A percentile compares a stretch with the other conserved stretches of the same genome.
Evolutionary conservation across 352 stramenopile genomes (phyloP).

Genomic region (Phytophthora cactorum): DNA sequence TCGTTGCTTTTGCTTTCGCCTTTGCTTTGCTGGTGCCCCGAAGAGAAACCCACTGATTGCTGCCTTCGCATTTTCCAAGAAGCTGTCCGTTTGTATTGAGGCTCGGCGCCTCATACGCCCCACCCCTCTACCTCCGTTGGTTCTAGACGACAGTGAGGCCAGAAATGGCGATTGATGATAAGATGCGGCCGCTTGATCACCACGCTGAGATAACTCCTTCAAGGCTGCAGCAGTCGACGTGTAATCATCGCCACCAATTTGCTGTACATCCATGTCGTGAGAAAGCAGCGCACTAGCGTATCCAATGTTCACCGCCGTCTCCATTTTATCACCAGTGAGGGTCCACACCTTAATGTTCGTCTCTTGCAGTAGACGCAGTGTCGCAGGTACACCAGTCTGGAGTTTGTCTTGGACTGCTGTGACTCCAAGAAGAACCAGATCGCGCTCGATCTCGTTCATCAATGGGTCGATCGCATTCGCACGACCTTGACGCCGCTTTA

Average conservation of each 20-base stretch:
- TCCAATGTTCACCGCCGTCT: conserved; percentile 96
- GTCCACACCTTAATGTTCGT: conserved; percentile 96
- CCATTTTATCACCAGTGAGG: conserved; percentile 95
- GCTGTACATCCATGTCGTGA: conserved; percentile 79
- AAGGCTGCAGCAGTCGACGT: conserved; percentile 55
- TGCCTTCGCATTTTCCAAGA: conserved; percentile 31
- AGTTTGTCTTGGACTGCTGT: conserved; percentile 95
- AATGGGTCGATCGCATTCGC: conserved; percentile 76
- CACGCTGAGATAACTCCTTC: conserved; percentile 51
- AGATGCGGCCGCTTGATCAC: conserved; percentile 13
- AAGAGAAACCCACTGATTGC: conserved; percentile 26
- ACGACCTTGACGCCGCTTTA: conserved; percentile 68
- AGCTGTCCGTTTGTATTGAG: conserved; percentile 21
- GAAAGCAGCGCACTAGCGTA: conserved; percentile 89
- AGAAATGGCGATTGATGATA: conserved; percentile 17
- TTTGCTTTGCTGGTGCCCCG: conserved; percentile 17
- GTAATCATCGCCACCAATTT: conserved; percentile 68
- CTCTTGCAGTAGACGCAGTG: conserved; percentile 82
- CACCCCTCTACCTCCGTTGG: conserved; percentile 3
- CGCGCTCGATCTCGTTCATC: conserved; percentile 85
- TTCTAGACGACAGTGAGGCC: conserved; percentile 8
- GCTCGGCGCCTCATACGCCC: conserved; percentile 14
- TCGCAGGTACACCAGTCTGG: conserved; percentile 90
- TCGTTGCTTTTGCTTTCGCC: conserved; percentile 30
- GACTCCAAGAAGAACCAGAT: conserved; percentile 83